Base-by-base conservation (phyloP, 23 red algal species). In the Gracilaria gracilis region DNA sequence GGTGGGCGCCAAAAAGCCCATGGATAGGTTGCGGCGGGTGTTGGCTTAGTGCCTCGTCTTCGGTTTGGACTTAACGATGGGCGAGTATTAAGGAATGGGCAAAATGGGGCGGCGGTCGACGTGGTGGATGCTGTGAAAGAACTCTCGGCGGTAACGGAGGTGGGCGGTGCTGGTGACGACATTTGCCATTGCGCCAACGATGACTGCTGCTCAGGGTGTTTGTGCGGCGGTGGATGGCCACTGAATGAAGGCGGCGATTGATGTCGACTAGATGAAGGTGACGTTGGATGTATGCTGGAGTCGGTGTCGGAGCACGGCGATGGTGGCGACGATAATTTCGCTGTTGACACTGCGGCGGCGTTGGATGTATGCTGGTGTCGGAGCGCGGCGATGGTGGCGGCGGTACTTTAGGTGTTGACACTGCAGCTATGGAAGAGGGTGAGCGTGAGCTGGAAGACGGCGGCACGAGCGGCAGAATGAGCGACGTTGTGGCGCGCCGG, bases 281-380 rank as follows among this genome's bases (percentile, higher is more conserved):
- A n/a, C n/a, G 72, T 25, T 11, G 24, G 28, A 23, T 54, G 23
- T 5, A 54, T 31, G 44, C 42, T 54, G n/a, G 44, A 54, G 72
- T 48, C 72, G 2, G 72, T 77, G 72, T 54, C 44, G 31, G 75
- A 57, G 29, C 51, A 42, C 14, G 76, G 76, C 76, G 76, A 42
- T 20, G 76, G n/a, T n/a, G n/a, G 76, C 76, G n/a, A n/a, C n/a
- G n/a, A n/a, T n/a, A 39, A 39, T 0, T n/a, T 20, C 17, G 76
- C 20, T 31, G 51, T 78, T 13, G 16, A 35, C 14, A 48, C n/a
- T n/a, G n/a, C n/a, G n/a, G n/a, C n/a, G n/a, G n/a, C n/a, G n/a
- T n/a, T n/a, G n/a, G n/a, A n/a, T n/a, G n/a, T n/a, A 27, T 31
- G 47, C 29, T 12, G 50, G 49, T 48, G 37, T 27, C 23, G 49